phyloP scores from a whole-genome alignment of 305 asterid species.

The Solanum chacoense region DNA sequence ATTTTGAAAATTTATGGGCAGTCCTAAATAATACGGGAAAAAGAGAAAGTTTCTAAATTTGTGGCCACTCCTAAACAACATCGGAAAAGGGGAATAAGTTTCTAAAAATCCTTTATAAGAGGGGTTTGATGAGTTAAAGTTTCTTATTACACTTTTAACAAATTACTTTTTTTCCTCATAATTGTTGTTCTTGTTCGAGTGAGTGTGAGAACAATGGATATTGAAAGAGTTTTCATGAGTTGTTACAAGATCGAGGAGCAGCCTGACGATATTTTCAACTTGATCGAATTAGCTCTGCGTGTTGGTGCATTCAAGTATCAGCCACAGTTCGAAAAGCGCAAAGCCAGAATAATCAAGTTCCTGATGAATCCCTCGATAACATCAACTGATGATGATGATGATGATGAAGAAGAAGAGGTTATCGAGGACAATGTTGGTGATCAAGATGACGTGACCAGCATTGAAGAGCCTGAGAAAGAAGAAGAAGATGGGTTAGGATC shows the following conservation, averaged over 20 bases:
- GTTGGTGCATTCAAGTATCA: neutral
- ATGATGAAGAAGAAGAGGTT: too few relatives aligned
- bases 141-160: too few relatives aligned
- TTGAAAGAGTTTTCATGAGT: neutral
- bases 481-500: too few relatives aligned
- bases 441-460: too few relatives aligned
- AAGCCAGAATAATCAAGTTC: neutral
- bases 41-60: neutral
- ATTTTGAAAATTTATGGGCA: too few relatives aligned
- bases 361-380: neutral
- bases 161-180: neutral
- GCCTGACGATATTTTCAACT: neutral
- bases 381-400: neutral
- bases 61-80: neutral
- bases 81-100: neutral
- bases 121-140: too few relatives aligned
- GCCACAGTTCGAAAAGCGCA: neutral
- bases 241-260: neutral
- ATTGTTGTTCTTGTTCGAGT: neutral
- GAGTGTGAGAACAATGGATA: neutral
- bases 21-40: neutral
- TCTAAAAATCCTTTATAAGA: neutral
- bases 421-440: too few relatives aligned
- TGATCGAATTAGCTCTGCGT: neutral
- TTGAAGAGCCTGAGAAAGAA: too few relatives aligned